Evolutionary conservation across 495 filamentous ascomycete species (phyloP).

Genomic region (Elasticomyces elasticus): DNA sequence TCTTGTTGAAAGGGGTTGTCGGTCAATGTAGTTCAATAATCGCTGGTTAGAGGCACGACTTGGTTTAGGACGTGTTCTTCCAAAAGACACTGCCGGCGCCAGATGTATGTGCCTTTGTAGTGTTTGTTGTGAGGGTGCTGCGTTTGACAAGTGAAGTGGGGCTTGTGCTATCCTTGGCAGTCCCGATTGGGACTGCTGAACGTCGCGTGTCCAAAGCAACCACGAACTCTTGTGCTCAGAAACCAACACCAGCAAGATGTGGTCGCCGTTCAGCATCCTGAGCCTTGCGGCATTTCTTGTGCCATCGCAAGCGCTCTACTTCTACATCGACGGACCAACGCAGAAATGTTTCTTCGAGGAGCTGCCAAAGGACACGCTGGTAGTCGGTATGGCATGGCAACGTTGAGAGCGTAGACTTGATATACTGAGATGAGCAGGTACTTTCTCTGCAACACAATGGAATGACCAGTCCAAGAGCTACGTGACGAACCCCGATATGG

Average conservation of each 20-base stretch:
- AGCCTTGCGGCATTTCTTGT: constrained; percentile 34
- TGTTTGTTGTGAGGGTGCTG: not conserved
- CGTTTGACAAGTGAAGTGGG: too few species aligned
- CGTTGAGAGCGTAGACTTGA: not conserved
- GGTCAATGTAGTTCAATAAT: too few species aligned
- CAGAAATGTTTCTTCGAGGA: constrained; percentile 97
- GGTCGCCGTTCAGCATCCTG: constrained; percentile 35
- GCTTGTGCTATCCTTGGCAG: too few species aligned
- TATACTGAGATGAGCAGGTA: constrained; percentile 45
- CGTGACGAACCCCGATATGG: constrained; percentile 46
- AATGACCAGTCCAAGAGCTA: constrained; percentile 56
- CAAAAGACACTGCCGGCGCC: too few species aligned
- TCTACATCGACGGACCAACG: constrained; percentile 78
- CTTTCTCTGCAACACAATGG: constrained; percentile 71
- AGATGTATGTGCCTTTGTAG: too few species aligned
- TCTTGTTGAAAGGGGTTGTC: too few species aligned
- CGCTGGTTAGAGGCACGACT: too few species aligned
- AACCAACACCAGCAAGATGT: constrained; percentile 33
- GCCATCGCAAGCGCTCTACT: constrained; percentile 76
- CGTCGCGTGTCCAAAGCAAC: too few species aligned
- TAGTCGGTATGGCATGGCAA: constrained; percentile 58
- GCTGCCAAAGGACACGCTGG: constrained; percentile 92
- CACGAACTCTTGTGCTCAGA: not conserved
- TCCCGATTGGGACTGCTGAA: too few species aligned
- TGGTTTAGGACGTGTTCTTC: too few species aligned